Evolutionary conservation across 2,329 filamentous ascomycete genomes (phyloP).

Genomic region (Colletotrichum lini): DNA sequence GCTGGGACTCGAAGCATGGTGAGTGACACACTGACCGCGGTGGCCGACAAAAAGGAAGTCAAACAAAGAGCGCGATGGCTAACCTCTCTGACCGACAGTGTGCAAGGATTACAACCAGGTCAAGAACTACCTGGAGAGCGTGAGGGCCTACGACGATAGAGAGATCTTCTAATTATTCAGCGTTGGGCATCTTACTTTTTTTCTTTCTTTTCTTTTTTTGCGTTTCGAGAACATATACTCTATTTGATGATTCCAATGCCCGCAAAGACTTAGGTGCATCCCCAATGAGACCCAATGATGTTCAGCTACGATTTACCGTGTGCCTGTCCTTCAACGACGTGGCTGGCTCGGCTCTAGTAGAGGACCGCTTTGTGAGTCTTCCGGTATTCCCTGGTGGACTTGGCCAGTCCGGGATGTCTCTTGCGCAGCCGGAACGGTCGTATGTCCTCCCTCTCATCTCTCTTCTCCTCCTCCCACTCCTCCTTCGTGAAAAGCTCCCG

Average conservation of each 20-base stretch:
- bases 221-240: conserved; percentile 4
- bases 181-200: background rate
- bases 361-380: background rate
- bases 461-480: background rate
- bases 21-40: conserved; percentile 36
- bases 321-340: no score
- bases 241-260: no score
- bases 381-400: background rate
- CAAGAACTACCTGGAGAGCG: conserved; percentile 58
- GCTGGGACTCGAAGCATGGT: conserved; percentile 63
- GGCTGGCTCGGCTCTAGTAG: background rate
- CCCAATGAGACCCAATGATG: no score
- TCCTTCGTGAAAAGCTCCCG: conserved; percentile 22
- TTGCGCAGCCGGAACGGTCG: background rate
- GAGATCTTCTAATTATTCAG: conserved; percentile 54
- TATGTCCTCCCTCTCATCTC: background rate
- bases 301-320: no score
- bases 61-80: background rate
- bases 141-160: conserved; percentile 61
- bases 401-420: background rate
- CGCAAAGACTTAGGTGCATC: no score
- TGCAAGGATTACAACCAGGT: conserved; percentile 61
- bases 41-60: no score
- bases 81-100: conserved; percentile 47
- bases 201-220: no score